A percentile compares a stretch with the other conserved stretches of the same genome.
phyloP scores from a whole-genome alignment of 805 yeast species.

The Ogataea methanolica region DNA sequence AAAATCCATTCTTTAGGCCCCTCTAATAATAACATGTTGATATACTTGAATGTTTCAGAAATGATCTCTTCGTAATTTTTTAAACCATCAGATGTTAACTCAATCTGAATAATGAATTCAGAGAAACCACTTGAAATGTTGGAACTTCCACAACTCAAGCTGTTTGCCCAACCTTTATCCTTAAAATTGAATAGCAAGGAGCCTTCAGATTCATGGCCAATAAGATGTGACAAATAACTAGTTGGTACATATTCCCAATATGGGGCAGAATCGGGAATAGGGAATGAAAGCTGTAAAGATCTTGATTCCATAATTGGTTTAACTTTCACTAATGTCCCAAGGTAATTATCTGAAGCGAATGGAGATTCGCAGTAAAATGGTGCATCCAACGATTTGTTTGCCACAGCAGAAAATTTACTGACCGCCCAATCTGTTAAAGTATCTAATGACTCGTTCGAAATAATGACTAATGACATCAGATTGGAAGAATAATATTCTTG shows the following conservation, averaged over 20 bases:
- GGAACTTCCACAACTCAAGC: conserved; percentile 68
- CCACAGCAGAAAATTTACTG: conserved; percentile 59
- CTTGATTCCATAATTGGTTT: conserved; percentile 82
- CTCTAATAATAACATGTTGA: conserved; percentile 50
- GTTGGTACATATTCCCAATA: conserved; percentile 67
- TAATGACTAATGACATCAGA: conserved; percentile 78
- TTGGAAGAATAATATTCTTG: conserved; percentile 72
- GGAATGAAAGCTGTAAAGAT: conserved; percentile 61
- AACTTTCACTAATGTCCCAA: conserved; percentile 54
- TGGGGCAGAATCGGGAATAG: conserved; percentile 68
- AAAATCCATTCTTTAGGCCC: conserved; percentile 77
- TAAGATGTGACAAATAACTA: conserved; percentile 68
- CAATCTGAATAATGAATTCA: conserved; percentile 64
- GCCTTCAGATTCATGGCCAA: conserved; percentile 93
- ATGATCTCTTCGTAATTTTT: conserved; percentile 57
- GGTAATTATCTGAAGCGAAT: conserved; percentile 40
- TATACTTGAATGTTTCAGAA: conserved; percentile 63
- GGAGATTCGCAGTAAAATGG: conserved; percentile 48
- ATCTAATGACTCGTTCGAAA: conserved; percentile 78
- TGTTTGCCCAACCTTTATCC: conserved; percentile 72
- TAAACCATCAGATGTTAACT: conserved; percentile 72
- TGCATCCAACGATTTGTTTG: conserved; percentile 41
- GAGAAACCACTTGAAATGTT: conserved; percentile 64
- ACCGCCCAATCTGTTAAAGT: conserved; percentile 67
- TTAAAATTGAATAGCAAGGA: conserved; percentile 72